These are phyloP conservation scores for Gilbertella persicaria DNA, from an alignment of 371 early-diverging fungal species.

Conservation along the genomic window DNA sequence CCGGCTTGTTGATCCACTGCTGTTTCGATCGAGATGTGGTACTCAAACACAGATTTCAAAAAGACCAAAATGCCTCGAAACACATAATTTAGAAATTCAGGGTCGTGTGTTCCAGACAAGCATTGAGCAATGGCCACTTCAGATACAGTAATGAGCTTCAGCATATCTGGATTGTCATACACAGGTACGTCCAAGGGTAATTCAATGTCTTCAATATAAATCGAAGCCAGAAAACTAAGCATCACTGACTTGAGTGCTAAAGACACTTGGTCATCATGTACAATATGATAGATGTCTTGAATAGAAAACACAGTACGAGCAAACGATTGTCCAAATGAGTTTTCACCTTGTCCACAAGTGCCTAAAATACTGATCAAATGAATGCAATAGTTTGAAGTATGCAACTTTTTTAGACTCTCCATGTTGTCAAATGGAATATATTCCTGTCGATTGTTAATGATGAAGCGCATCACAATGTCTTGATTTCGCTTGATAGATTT, in stretches of 20 bases:
- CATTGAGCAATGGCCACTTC: constrained; percentile 20
- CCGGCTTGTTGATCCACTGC: constrained; percentile 11
- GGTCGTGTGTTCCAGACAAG: background rate
- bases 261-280: constrained; percentile 13
- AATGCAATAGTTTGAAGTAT: constrained; percentile 39
- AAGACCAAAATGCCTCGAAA: constrained; percentile 34
- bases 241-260: constrained; percentile 24
- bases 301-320: constrained; percentile 39
- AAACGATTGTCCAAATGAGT: constrained; percentile 53
- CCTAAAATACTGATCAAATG: constrained; percentile 43
- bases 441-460: constrained; percentile 44
- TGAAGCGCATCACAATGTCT: constrained; percentile 37
- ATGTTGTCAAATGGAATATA: constrained; percentile 39
- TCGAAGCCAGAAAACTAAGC: constrained; percentile 33
- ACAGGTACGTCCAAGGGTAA: constrained; percentile 20
- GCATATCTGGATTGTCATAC: constrained; percentile 22
- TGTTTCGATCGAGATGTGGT: constrained; percentile 31
- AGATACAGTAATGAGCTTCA: constrained; percentile 15
- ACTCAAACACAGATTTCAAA: constrained; percentile 33
- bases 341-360: constrained; percentile 55
- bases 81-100: constrained; percentile 11
- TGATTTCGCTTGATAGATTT: constrained; percentile 52
- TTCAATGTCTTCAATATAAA: constrained; percentile 42
- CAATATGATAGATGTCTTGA: constrained; percentile 22
- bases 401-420: constrained; percentile 14